These are phyloP conservation scores for Nitzschia putrida DNA, from an alignment of 108 stramenopile species.

Conservation along the genomic window DNA sequence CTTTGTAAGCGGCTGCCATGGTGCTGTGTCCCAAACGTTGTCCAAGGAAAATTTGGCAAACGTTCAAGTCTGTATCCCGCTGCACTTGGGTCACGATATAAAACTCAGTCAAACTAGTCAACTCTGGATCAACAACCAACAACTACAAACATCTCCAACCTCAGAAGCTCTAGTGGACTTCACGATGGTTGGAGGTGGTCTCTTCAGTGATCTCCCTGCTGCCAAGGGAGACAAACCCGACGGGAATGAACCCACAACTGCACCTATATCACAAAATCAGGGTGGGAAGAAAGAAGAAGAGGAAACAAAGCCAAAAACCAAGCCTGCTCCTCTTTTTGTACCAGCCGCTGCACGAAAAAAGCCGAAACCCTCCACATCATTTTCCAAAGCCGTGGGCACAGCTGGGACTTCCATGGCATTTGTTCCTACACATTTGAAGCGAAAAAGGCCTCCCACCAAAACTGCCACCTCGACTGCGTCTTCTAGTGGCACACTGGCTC, in stretches of 20 bases:
- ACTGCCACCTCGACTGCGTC: neutral
- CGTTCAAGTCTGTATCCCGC: too few relatives aligned
- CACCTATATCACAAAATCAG: neutral
- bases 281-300: neutral
- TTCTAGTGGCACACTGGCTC: neutral
- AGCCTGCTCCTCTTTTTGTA: neutral
- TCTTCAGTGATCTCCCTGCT: conserved; percentile 42
- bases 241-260: neutral
- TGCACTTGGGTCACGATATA: too few relatives aligned
- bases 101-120: too few relatives aligned
- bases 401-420: conserved; percentile 77
- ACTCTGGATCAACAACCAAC: too few relatives aligned
- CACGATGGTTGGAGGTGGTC: conserved; percentile 17
- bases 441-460: conserved; percentile 11
- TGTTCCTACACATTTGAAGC: conserved; percentile 48
- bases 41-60: too few relatives aligned
- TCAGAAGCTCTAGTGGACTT: too few relatives aligned
- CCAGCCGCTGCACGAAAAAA: neutral
- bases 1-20: too few relatives aligned
- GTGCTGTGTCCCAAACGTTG: too few relatives aligned
- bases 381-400: conserved; percentile 55
- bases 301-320: neutral
- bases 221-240: conserved; percentile 13
- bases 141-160: too few relatives aligned
- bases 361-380: neutral